Base-by-base conservation (phyloP, 768 basidiomycete species). In the Hemileccinum impolitum region DNA sequence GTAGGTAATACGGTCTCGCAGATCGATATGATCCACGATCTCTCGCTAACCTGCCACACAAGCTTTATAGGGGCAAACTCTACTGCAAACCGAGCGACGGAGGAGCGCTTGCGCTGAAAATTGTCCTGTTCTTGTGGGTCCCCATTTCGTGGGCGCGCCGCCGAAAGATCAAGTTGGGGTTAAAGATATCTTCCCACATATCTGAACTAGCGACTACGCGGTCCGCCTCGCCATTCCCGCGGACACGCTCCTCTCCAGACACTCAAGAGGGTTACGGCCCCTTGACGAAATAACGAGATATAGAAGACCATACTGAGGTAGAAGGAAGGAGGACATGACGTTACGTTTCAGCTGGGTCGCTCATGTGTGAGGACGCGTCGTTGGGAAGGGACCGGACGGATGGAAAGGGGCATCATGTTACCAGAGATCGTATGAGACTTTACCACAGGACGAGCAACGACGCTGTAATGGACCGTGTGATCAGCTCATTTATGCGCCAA, bases 391-490 rank as follows among this genome's bases (percentile, higher is more conserved):
- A 66, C 54, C 17, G 66, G 70, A 30, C 71, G 72, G 54, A 80
- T 67, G 53, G 73, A 70, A 54, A 84, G 67, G 43, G 82, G 82
- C 78, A 82, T 80, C 66, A 78, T 81, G 66, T 80, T 81, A 43
- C 81, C 79, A 46, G 74, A 61, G 43, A 71, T 64, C n/a, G 75
- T 72, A 54, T 74, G 72, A 35, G 77, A 79, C 61, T 76, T 79
- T 48, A 82, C 77, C 58, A 79, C 75, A 19, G 81, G 81, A 48
- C 78, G 76, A 47, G 76, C 79, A 19, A 80, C 76, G 49, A 81
- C 72, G 58, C 78, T 78, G 60, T 21, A 54, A 36, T 36, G 9
- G 14, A 46, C 23, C 46, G 47, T 52, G 41, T 32, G 47, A 46
- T 69, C 26, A 62, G 54, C 37, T 54, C 48, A 53, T 53, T 19